Conservation (phyloP, 2,329 filamentous ascomycete species). For the Colletotrichum sp. region DNA sequence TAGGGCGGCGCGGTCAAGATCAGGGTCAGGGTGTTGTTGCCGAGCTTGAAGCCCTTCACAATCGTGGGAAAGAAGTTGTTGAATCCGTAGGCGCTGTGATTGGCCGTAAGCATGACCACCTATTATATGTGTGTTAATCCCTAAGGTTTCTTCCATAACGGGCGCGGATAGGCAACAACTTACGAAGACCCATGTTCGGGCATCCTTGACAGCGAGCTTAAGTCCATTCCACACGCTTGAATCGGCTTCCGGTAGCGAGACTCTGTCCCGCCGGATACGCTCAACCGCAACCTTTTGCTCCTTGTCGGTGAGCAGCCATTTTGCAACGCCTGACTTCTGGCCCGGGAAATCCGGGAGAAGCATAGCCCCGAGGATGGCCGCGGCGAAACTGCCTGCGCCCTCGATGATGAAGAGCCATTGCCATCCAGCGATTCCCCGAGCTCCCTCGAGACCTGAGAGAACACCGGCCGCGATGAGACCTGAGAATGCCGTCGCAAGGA, state of each 20-base stretch:
- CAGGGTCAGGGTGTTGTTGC: slow-evolving; percentile 32
- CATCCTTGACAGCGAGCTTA: slow-evolving; percentile 24
- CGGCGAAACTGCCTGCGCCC: background rate
- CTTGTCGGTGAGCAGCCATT: background rate
- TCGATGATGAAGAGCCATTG: slow-evolving; percentile 1
- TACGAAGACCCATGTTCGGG: slow-evolving; percentile 28
- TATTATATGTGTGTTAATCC: background rate
- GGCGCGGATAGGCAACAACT: background rate
- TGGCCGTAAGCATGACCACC: slow-evolving; percentile 23
- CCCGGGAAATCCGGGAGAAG: slow-evolving; percentile 7
- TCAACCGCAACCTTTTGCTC: slow-evolving; percentile 15
- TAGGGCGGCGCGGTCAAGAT: slow-evolving; percentile 32
- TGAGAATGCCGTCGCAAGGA: background rate
- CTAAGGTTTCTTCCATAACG: background rate
- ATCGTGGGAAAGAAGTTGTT: slow-evolving; percentile 29
- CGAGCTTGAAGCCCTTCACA: slow-evolving; percentile 34
- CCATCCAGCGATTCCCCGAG: background rate
- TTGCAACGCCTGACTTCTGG: background rate
- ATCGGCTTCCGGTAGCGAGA: slow-evolving; percentile 20
- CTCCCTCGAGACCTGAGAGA: background rate
- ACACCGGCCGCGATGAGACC: slow-evolving; percentile 23
- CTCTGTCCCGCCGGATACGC: slow-evolving; percentile 23
- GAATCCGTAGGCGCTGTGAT: slow-evolving; percentile 27
- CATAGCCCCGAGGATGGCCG: background rate
- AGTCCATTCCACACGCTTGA: slow-evolving; percentile 22